Evolutionary conservation across 306 rosid species (phyloP), one percentile per base, ranked within the genome.

Genomic region (Potentilla sterilis): DNA sequence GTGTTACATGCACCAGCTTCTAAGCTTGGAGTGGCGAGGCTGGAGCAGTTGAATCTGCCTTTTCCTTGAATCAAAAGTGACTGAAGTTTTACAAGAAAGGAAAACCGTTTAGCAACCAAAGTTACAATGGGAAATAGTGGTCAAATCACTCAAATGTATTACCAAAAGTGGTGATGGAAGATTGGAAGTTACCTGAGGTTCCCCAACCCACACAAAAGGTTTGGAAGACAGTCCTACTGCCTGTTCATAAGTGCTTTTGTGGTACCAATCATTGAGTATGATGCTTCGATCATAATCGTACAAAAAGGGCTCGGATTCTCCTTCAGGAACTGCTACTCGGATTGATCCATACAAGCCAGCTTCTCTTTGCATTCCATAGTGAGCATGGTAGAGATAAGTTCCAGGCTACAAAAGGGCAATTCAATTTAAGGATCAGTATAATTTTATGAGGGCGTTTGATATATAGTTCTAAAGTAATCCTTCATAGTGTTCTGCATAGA

Each of bases 321-420:
- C 86, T 12, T 90, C 87, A 6, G 76, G 89, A 16, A 91, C 74
- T 24, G 89, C 71, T 52, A 90, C 98, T 0, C 89, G 77, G 72
- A 94, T 90, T n/a, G 87, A 55, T 67, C 98, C 97, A 64, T 85
- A 86, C 32, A 94, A 35, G 3, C 98, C 98, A 9, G 92, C 88
- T 78, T 85, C 97, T 77, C 97, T 89, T 84, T 91, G 96, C 98
- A 94, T 91, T 49, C 97, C 98, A 78, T 91, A 94, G 81, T 94
- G 97, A 4, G 97, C 89, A 42, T 94, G 98, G 81, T 94, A 90
- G 13, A 94, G 79, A 49, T 87, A 94, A 42, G 94, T 94, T 18
- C 98, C 98, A 58, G 96, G 82, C 98, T 91, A 76, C 73, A 69
- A 7, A 77, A 75, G 55, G 47, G 76, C 13, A 72, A 71, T 18